Conservation (phyloP, 2,329 filamentous ascomycete genomes). For the Tricladium varicosporioides region DNA sequence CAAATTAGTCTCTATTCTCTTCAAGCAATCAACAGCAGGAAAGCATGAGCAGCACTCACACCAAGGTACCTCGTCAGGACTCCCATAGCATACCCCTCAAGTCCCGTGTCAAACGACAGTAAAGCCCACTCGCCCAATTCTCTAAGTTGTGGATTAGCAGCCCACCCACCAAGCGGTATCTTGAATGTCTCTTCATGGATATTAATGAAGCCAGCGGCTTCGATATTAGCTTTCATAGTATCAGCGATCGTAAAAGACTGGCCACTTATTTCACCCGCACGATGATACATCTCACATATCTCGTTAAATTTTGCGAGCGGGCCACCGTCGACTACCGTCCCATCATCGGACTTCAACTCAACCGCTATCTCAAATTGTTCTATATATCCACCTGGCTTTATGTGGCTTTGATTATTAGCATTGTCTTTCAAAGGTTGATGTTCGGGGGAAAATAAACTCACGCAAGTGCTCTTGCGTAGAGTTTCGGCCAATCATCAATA, state of each 20-base stretch:
- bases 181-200: conserved; percentile 25
- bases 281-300: not conserved
- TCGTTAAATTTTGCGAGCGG: not conserved
- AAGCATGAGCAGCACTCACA: not conserved
- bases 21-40: too few relatives aligned
- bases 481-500: conserved; percentile 52
- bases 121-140: conserved; percentile 6
- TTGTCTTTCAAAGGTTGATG: too few relatives aligned
- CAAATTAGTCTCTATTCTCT: too few relatives aligned
- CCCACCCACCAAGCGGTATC: conserved; percentile 1
- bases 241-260: too few relatives aligned
- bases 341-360: conserved; percentile 43
- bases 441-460: too few relatives aligned
- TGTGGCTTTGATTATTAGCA: conserved; percentile 34
- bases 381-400: conserved; percentile 38
- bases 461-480: conserved; percentile 48
- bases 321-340: conserved; percentile 33
- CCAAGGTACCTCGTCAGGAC: conserved; percentile 5
- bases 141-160: not conserved
- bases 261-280: too few relatives aligned
- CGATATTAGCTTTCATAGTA: conserved; percentile 22
- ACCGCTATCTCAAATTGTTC: conserved; percentile 32
- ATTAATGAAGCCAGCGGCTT: conserved; percentile 41
- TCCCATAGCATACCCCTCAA: conserved; percentile 8
- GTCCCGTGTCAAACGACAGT: not conserved